These are phyloP conservation scores for Jamesozyma rosinii DNA, from an alignment of 805 yeast species.

Conservation along the genomic window DNA sequence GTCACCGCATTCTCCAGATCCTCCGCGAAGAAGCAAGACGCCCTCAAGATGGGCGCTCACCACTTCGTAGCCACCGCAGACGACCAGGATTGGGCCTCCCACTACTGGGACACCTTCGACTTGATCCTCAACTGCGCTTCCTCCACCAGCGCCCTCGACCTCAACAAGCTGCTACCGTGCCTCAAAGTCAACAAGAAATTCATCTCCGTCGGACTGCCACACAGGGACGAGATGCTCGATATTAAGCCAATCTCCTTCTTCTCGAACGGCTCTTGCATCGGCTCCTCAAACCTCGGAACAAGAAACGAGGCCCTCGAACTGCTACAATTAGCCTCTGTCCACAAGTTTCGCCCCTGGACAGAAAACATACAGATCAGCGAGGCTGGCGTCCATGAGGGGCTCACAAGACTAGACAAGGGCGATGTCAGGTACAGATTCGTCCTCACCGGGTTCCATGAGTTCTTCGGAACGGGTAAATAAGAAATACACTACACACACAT, in stretches of 20 bases:
- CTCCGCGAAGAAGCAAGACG: not conserved
- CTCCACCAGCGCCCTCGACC: not conserved
- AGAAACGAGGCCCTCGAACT: slow-evolving; percentile 2
- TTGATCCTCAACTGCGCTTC: slow-evolving; percentile 2
- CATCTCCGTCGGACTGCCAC: slow-evolving; percentile 2
- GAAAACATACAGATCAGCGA: slow-evolving; percentile 1
- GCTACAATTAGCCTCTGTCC: not conserved
- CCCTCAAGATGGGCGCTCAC: slow-evolving; percentile 3
- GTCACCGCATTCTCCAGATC: slow-evolving; percentile 3
- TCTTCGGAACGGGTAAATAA: slow-evolving; percentile 1
- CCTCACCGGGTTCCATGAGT: slow-evolving; percentile 1
- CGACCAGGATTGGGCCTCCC: not conserved
- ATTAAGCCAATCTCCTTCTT: slow-evolving; percentile 1
- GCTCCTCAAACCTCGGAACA: slow-evolving; percentile 2
- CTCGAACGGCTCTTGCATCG: not conserved
- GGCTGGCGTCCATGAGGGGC: slow-evolving; percentile 3
- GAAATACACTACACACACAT: no score
- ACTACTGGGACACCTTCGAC: slow-evolving; percentile 1
- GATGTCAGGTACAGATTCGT: slow-evolving; percentile 3
- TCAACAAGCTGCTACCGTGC: slow-evolving; percentile 1
- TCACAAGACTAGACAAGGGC: slow-evolving; percentile 1
- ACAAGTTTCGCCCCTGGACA: not conserved
- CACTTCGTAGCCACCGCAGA: slow-evolving; percentile 1
- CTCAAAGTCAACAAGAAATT: slow-evolving; percentile 2
- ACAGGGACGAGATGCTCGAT: slow-evolving; percentile 2